Base-by-base conservation (phyloP, 2,329 filamentous ascomycete genomes). In the Epichloe scottii region DNA sequence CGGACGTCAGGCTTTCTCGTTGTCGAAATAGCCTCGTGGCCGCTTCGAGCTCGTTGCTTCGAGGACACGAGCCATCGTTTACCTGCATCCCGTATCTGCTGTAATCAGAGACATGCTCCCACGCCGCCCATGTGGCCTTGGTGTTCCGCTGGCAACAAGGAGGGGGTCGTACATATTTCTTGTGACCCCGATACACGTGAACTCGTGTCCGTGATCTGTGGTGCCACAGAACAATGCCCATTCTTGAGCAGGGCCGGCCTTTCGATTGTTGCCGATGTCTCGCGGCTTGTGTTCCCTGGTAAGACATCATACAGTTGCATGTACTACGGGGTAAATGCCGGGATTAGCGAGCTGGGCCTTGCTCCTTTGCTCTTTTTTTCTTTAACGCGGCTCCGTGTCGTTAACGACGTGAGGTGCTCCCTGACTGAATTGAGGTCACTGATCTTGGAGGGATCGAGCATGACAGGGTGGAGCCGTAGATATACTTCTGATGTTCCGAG, bases 121-220 rank as follows among this genome's bases (percentile, higher is more conserved):
- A 14, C 40, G 40, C 40, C 19, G 19, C 12, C 40, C 19, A 42
- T 26, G 40, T 42, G 40, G n/a, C 11, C 6, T 11, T 41, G 8
- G 17, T 41, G 39, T 23, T 42, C 19, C 40, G 8, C 19, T 17
- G 19, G n/a, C 40, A 12, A 48, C 35, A 14, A 19, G 14, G n/a
- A 21, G 10, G 15, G n/a, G 7, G 35, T 40, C 8, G 46, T 30
- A 48, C 46, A 30, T 30, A 10, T 39, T 17, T 39, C 35, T 33
- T 40, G 46, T 48, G 46, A 21, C 37, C 46, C 46, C 39, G 21
- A 48, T 48, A 48, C 46, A 48, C 46, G 37, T 48, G 46, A 39
- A 10, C 46, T 48, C 46, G 46, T 48, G 46, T 48, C 35, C 21
- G 21, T 35, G n/a, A 21, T 38, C 37, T 17, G 23, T 46, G 44